Conservation (phyloP, 2,329 filamentous ascomycete species). For the Pseudogymnoascus verrucosus region DNA sequence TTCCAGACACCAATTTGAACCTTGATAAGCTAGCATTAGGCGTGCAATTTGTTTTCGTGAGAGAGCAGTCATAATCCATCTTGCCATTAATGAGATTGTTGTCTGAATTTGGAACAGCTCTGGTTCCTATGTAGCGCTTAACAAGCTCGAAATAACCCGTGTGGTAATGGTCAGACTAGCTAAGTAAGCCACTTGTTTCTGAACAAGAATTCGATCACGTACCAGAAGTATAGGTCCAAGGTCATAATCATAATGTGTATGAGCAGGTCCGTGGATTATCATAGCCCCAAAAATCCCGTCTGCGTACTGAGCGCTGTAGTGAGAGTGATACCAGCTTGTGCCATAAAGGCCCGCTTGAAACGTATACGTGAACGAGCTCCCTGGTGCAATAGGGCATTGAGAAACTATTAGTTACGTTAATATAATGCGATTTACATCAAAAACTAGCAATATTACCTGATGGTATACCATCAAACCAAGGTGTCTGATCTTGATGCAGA, state of each 20-base stretch:
- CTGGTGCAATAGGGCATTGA: slow-evolving; percentile 59
- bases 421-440: neutral
- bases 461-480: neutral
- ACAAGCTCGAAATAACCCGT: neutral
- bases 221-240: slow-evolving; percentile 42
- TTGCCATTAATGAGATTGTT: slow-evolving; percentile 29
- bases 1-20: slow-evolving; percentile 34
- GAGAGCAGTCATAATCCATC: slow-evolving; percentile 20
- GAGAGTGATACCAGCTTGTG: slow-evolving; percentile 53
- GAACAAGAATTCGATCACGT: neutral
- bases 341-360: slow-evolving; percentile 34
- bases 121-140: neutral
- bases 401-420: slow-evolving; percentile 26
- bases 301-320: slow-evolving; percentile 40
- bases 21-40: slow-evolving; percentile 24
- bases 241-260: slow-evolving; percentile 53
- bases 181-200: neutral
- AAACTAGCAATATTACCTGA: neutral
- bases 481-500: neutral
- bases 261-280: slow-evolving; percentile 52
- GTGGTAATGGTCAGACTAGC: slow-evolving; percentile 1
- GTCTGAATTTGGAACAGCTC: slow-evolving; percentile 8
- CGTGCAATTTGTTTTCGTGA: neutral
- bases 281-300: slow-evolving; percentile 51
- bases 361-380: slow-evolving; percentile 22